Conservation (phyloP, 768 basidiomycete species). For the Mycena haematopus region DNA sequence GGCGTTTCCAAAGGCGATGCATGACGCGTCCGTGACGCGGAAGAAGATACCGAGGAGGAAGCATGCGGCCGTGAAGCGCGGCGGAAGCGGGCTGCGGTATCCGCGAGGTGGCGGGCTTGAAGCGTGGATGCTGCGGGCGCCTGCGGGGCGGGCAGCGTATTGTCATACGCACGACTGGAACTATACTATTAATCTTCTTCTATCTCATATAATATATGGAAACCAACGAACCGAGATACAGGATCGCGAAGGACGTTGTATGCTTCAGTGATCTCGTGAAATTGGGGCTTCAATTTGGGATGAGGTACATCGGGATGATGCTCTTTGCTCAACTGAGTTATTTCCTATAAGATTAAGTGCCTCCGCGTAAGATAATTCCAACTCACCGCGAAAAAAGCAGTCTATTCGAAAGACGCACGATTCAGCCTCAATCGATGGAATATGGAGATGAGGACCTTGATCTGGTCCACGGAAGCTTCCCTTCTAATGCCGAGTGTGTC, state of each 20-base stretch:
- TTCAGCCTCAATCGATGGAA: background rate
- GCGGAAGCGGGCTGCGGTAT: slow-evolving; percentile 28
- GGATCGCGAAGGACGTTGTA: slow-evolving; percentile 29
- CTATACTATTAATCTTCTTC: no score
- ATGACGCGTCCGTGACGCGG: background rate
- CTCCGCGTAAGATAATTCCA: background rate
- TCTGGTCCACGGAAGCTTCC: slow-evolving; percentile 13
- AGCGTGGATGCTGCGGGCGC: slow-evolving; percentile 14
- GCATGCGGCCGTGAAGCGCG: slow-evolving; percentile 8
- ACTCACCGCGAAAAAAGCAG: slow-evolving; percentile 27
- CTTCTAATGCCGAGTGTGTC: slow-evolving; percentile 15
- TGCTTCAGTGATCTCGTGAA: slow-evolving; percentile 26
- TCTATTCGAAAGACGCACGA: slow-evolving; percentile 3
- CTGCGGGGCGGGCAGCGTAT: slow-evolving; percentile 20
- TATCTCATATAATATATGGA: no score
- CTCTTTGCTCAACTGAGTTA: slow-evolving; percentile 21
- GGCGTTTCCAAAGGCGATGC: slow-evolving; percentile 10
- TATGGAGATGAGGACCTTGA: slow-evolving; percentile 16
- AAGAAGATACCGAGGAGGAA: background rate
- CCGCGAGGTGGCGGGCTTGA: slow-evolving; percentile 23
- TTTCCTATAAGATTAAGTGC: background rate
- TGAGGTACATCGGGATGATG: slow-evolving; percentile 28
- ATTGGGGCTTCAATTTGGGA: slow-evolving; percentile 23
- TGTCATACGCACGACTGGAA: slow-evolving; percentile 27
- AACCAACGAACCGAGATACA: slow-evolving; percentile 17